Evolutionary conservation across 2,329 filamentous ascomycete species (phyloP), one percentile per base, ranked within the genome.

Genomic region (Penicillium glabrum): DNA sequence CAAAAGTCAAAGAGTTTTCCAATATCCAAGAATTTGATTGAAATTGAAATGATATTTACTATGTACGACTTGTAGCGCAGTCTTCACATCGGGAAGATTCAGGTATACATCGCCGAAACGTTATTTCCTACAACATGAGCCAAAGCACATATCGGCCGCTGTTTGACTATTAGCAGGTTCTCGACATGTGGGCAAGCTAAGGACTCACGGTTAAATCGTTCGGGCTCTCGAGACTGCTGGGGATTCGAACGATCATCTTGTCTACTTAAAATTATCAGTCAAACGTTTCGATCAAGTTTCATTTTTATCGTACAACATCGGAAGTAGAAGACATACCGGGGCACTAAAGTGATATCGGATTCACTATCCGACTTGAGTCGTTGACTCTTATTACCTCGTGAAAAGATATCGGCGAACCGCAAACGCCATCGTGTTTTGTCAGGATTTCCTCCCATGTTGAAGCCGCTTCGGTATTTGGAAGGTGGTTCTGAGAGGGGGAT

Each of bases 111-210:
- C 5, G 9, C 13, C 19, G 16, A n/a, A 11, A 14, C 7, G 14
- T 16, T 47, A 51, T 3, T 61, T 63, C 19, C 61, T 54, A 37
- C 61, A 63, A 35, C 61, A 63, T 3, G 59, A 56, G 33, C 61
- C 61, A 46, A 63, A 63, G 41, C 61, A 63, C 59, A 63, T 60
- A 54, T 63, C 57, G 8, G 54, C 61, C 7, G 57, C 61, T 63
- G 16, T 14, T 10, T 45, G 14, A 45, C 43, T 9, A 45, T 45
- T 27, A 26, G 23, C 23, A 16, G 21, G 5, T 16, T 27, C 24
- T 7, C 4, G 35, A 37, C 35, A 9, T n/a, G 2, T n/a, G 4
- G 35, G 7, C 8, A n/a, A 37, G 2, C 9, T 9, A 37, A 11
- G 6, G 8, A 37, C 35, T 37, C n/a, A 37, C 35, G 35, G 8